phyloP scores from a whole-genome alignment of 1,284 basidiomycete genomes.

The Chalciporus sp. region DNA sequence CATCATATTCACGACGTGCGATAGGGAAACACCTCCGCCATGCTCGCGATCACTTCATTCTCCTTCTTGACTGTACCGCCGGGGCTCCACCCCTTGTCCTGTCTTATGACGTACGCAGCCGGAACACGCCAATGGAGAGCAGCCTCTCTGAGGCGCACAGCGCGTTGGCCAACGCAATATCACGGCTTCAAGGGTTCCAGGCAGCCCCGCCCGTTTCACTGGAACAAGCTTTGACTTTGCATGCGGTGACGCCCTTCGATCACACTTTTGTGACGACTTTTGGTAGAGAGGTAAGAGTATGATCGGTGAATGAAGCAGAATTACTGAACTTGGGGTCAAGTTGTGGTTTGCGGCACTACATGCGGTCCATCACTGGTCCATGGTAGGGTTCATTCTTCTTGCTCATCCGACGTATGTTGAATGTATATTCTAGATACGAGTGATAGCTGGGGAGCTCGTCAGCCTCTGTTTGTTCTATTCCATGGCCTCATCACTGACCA shows the following conservation, averaged over 20 bases:
- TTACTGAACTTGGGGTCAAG: conserved; percentile 39
- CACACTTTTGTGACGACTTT: conserved; percentile 78
- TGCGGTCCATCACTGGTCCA: conserved; percentile 85
- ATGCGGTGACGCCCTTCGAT: conserved; percentile 77
- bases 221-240: conserved; percentile 61
- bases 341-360: conserved; percentile 87
- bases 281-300: conserved; percentile 68
- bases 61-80: conserved; percentile 60
- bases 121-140: conserved; percentile 82
- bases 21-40: conserved; percentile 82
- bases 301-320: not conserved
- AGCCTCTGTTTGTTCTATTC: conserved; percentile 25
- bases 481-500: conserved; percentile 14
- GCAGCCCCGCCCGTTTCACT: conserved; percentile 43
- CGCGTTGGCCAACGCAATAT: conserved; percentile 59
- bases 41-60: conserved; percentile 76
- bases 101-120: conserved; percentile 72
- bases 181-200: conserved; percentile 54
- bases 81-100: conserved; percentile 54
- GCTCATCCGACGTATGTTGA: conserved; percentile 15
- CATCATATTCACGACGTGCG: conserved; percentile 43
- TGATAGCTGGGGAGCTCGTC: conserved; percentile 79
- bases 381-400: conserved; percentile 50
- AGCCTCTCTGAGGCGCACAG: conserved; percentile 58
- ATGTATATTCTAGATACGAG: conserved; percentile 56